Conservation (phyloP, 192 early-diverging fungal genomes). For the Coemansia umbellata region DNA sequence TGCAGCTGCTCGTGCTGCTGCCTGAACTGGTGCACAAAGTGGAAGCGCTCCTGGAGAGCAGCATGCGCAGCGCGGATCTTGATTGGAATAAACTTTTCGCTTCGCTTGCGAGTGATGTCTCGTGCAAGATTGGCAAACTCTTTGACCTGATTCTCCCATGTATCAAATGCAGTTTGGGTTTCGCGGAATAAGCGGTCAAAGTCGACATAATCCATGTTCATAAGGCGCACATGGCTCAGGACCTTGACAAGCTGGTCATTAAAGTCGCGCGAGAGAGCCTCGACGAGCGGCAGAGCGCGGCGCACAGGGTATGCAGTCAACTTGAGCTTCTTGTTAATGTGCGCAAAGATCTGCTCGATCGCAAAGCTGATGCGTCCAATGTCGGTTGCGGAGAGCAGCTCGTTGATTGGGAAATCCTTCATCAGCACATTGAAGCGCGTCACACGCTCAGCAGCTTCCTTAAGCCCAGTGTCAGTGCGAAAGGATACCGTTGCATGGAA, state of each 20-base stretch:
- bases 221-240: conserved; percentile 80
- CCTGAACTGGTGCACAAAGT: conserved; percentile 87
- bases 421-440: conserved; percentile 95
- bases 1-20: conserved; percentile 98
- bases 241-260: conserved; percentile 89
- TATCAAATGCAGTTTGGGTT: conserved; percentile 81
- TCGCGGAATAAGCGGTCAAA: conserved; percentile 84
- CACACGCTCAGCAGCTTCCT: conserved; percentile 90
- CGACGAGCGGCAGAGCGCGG: conserved; percentile 88
- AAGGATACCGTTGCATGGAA: conserved; percentile 98
- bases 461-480: conserved; percentile 94
- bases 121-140: conserved; percentile 95
- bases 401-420: conserved; percentile 98
- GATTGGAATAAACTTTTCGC: conserved; percentile 93
- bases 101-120: conserved; percentile 87
- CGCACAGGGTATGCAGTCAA: conserved; percentile 88
- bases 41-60: conserved; percentile 89
- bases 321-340: conserved; percentile 97
- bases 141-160: conserved; percentile 94
- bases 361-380: conserved; percentile 76
- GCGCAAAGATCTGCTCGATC: conserved; percentile 81
- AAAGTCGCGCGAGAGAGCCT: conserved; percentile 92
- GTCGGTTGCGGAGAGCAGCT: conserved; percentile 93
- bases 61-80: conserved; percentile 90
- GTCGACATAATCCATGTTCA: conserved; percentile 89